Conservation (phyloP, 2,329 filamentous ascomycete genomes). For the Exophiala aquamarina region DNA sequence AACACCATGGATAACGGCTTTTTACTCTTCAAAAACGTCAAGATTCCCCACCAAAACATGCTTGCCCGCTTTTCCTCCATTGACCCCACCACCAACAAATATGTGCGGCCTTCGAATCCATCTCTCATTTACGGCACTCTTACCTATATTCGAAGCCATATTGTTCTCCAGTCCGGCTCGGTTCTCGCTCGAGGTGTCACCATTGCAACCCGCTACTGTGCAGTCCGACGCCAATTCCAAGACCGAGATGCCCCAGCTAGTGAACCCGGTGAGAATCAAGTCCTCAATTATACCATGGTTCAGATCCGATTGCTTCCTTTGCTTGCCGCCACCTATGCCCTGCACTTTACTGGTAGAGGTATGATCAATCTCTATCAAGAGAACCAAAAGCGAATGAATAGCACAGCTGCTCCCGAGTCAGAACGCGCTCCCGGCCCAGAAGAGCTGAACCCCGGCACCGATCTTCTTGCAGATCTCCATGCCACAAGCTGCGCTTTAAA, state of each 20-base stretch:
- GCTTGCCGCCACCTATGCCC: conserved; percentile 71
- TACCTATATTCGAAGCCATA: conserved; percentile 72
- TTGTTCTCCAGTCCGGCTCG: conserved; percentile 71
- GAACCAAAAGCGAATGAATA: conserved; percentile 67
- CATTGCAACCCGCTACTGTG: conserved; percentile 72
- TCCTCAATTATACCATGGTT: conserved; percentile 80
- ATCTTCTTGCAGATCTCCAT: conserved; percentile 71
- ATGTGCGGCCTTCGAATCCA: conserved; percentile 65
- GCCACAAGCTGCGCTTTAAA: conserved; percentile 76
- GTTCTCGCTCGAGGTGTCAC: conserved; percentile 74
- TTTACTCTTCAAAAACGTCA: conserved; percentile 73
- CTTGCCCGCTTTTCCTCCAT: conserved; percentile 69
- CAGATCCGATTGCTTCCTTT: conserved; percentile 71
- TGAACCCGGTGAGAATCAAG: conserved; percentile 66
- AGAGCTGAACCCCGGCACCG: conserved; percentile 64
- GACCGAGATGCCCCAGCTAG: conserved; percentile 65
- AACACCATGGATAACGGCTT: conserved; percentile 84
- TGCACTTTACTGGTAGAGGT: conserved; percentile 73
- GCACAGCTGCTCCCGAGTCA: conserved; percentile 40
- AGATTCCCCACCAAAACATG: conserved; percentile 74
- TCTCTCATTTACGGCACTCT: conserved; percentile 72
- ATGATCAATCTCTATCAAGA: conserved; percentile 75
- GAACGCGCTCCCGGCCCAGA: conserved; percentile 65
- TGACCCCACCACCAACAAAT: conserved; percentile 67
- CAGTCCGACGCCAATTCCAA: conserved; percentile 75